Base-by-base conservation (phyloP, 192 early-diverging fungal species). In the Powellomyces hirtus region DNA sequence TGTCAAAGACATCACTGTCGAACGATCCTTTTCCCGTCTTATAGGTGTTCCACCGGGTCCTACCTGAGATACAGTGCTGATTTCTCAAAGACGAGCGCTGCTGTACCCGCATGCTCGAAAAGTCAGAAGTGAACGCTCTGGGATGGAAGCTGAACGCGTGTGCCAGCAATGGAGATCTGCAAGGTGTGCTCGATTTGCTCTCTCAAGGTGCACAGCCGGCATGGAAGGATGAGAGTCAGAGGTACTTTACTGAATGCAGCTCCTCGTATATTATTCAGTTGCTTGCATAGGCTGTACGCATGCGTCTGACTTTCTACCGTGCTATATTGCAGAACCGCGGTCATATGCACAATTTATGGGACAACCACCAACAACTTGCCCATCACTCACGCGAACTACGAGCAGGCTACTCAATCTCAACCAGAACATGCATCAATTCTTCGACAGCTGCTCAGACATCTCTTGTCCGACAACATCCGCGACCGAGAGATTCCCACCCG, bases 331-430 rank as follows among this genome's bases (percentile, higher is more conserved):
- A 89, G 88, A 66, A 84, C 86, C 26, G 74, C 88, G 2, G 38
- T 89, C 14, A 70, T 89, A 5, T 89, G 88, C 40, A 80, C 83
- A 1, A 82, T 89, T 8, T 89, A 86, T 64, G 88, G 87, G 6
- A 34, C 44, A 27, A 34, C 53, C 13, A 50, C 84, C 30, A 85
- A 88, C 59, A 80, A 77, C 22, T 38, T 76, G 7, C 75, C 76
- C 11, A 86, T 89, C 62, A 87, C 78, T 22, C 68, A 75, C 4
- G 71, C 79, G 16, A 89, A 88, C 66, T 75, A 81, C 36, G 75
- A 72, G 10, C 57, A 80, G 14, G 81, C 85, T 46, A 81, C 87
- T 2, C 79, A 83, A 52, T 81, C 77, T 26, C 76, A 76, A 20
- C 72, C 78, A 26, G 66, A 68, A 20, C 87, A 89, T 64, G 66